phyloP scores from a whole-genome alignment of 345 rosid genomes.

The Brassica nigra region DNA sequence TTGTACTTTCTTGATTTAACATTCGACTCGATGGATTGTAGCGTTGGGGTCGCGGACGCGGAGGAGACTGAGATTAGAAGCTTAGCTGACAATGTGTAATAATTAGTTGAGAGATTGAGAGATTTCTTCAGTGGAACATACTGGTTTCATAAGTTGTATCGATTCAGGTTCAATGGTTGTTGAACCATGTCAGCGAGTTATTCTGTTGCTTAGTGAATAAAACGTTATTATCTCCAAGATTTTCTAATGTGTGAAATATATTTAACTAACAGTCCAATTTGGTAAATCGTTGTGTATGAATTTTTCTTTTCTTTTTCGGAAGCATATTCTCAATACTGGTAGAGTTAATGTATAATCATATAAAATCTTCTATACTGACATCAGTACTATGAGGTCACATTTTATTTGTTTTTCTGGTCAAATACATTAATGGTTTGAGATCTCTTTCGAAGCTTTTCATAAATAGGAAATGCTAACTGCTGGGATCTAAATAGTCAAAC shows the following conservation, averaged over 20 bases:
- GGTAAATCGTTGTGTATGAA: background rate
- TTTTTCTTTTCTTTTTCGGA: background rate
- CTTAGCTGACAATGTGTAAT: conserved; percentile 37
- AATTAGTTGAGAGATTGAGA: conserved; percentile 15
- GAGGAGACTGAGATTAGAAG: conserved; percentile 37
- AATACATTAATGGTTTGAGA: conserved; percentile 1
- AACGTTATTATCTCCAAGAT: background rate
- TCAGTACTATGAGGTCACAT: background rate
- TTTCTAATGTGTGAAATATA: background rate
- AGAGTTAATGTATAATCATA: background rate
- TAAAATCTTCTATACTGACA: background rate
- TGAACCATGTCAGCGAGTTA: conserved; percentile 32
- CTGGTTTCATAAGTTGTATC: conserved; percentile 7
- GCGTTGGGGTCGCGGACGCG: conserved; percentile 37
- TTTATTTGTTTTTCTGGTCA: background rate
- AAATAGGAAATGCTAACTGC: background rate
- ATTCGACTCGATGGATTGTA: conserved; percentile 51
- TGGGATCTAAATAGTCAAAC: background rate
- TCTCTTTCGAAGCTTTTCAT: background rate
- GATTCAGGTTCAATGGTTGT: conserved; percentile 40
- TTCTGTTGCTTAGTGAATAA: conserved; percentile 21
- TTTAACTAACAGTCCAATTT: background rate
- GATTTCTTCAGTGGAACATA: conserved; percentile 1
- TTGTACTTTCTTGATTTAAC: conserved; percentile 69
- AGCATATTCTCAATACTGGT: background rate